phyloP scores from a whole-genome alignment of 352 stramenopile species.

The Bremia lactucae region DNA sequence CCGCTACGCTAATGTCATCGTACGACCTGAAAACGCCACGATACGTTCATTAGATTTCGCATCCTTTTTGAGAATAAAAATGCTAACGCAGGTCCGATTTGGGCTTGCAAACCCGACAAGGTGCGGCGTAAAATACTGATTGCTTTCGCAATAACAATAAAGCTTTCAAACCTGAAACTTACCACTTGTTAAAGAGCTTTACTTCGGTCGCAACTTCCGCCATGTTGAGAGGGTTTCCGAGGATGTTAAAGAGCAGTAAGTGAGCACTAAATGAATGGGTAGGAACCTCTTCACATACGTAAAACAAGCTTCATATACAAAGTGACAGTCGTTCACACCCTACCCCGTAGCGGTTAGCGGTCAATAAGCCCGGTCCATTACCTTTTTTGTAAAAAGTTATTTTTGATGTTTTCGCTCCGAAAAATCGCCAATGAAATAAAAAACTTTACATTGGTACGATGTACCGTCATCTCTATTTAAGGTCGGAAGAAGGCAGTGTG shows the following conservation, averaged over 20 bases:
- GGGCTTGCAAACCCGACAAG: too few species aligned
- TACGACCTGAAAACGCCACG: constrained; percentile 82
- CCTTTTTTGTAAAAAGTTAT: too few species aligned
- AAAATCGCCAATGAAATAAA: too few species aligned
- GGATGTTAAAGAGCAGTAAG: constrained; percentile 49
- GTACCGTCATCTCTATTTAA: neutral
- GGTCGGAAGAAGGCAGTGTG: constrained; percentile 14
- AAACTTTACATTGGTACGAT: too few species aligned
- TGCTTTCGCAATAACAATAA: too few species aligned
- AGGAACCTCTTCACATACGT: constrained; percentile 54
- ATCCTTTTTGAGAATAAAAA: too few species aligned
- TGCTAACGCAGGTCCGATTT: too few species aligned
- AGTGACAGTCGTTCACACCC: constrained; percentile 20
- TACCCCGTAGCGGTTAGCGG: constrained; percentile 13
- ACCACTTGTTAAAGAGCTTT: constrained; percentile 94
- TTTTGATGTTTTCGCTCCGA: too few species aligned
- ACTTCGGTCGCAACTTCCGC: constrained; percentile 89
- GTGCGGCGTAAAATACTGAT: too few species aligned
- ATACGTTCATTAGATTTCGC: constrained; percentile 15
- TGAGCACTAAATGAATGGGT: constrained; percentile 71
- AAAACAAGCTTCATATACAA: constrained; percentile 54
- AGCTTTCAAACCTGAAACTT: constrained; percentile 18
- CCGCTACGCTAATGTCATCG: constrained; percentile 96
- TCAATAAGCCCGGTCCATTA: constrained; percentile 15
- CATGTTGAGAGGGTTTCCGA: constrained; percentile 87